Evolutionary conservation across 1,284 basidiomycete species (phyloP), one percentile per base, ranked within the genome.

Genomic region (Cryptococcus sp.): DNA sequence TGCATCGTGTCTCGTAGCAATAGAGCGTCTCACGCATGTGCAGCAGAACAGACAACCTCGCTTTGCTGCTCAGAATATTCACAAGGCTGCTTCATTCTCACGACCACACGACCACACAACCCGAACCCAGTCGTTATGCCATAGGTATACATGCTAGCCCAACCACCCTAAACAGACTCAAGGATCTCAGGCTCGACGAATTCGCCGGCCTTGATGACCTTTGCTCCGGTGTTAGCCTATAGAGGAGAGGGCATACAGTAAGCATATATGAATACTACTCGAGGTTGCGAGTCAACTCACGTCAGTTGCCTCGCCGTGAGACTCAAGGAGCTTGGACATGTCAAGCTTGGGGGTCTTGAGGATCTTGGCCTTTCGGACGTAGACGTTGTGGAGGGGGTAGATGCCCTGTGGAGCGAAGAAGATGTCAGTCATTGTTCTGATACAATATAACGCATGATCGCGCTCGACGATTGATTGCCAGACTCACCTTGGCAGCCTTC

Each of bases 331-430:
- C 82, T 97, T 97, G 73, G 89, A 88, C 61, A 93, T 83, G 80
- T 98, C 96, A 81, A 95, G 91, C 82, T 95, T 96, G 72, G 95
- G 96, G 70, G 93, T 84, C 84, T 98, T 99, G 78, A 99, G 84
- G 76, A 99, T 76, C 85, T 94, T 94, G 70, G 88, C 93, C 85
- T 98, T 97, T 83, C 94, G 90, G 76, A 98, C 85, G 84, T 94
- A 96, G 78, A 97, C 94, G 80, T 98, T 96, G 84, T 96, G 93
- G 77, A 99, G 83, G 69, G 95, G 95, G 85, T 95, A 98, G 83
- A 98, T 97, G 79, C 88, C 89, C 77, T 93, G 86, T 5, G 48
- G 16, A 2, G 45, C 44, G 40, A 45, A 45, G 38, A 45, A 47
- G 50, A 23, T 20, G 27, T 61, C 53, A 61, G 60, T 49, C 15